phyloP scores from a whole-genome alignment of 805 yeast species.

The Zygotorulaspora sp. region DNA sequence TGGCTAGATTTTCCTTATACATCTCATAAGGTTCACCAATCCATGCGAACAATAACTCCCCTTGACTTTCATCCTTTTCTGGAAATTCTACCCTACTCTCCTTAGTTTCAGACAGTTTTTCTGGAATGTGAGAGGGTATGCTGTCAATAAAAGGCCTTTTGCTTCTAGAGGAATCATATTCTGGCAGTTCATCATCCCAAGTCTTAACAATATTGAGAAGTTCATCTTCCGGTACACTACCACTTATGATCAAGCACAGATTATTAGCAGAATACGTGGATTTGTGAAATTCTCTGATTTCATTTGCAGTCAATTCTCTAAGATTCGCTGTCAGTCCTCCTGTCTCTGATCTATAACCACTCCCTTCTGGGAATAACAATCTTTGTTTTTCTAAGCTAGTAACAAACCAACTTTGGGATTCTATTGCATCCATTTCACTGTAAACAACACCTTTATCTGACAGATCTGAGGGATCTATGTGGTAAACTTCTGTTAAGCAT shows the following conservation, averaged over 20 bases:
- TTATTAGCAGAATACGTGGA: constrained; percentile 76
- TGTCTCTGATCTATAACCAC: constrained; percentile 90
- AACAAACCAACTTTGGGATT: constrained; percentile 68
- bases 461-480: constrained; percentile 76
- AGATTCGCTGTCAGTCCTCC: constrained; percentile 84
- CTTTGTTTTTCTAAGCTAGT: constrained; percentile 57
- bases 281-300: constrained; percentile 71
- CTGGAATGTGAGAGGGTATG: constrained; percentile 40
- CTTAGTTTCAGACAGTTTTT: constrained; percentile 41
- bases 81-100: constrained; percentile 69
- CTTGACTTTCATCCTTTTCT: constrained; percentile 80
- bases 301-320: constrained; percentile 64
- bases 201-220: constrained; percentile 53
- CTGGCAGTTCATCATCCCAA: constrained; percentile 57
- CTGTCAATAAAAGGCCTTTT: constrained; percentile 79
- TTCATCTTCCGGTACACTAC: constrained; percentile 74
- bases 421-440: constrained; percentile 94
- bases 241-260: constrained; percentile 76
- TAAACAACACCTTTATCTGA: constrained; percentile 95
- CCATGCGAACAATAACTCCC: constrained; percentile 73
- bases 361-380: constrained; percentile 47
- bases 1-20: constrained; percentile 54
- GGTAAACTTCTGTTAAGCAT: constrained; percentile 91
- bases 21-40: constrained; percentile 67
- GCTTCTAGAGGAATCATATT: constrained; percentile 32